These are phyloP conservation scores for Nannizziopsis arthrosporioides DNA, from an alignment of 2,329 filamentous ascomycete species.

Conservation along the genomic window DNA sequence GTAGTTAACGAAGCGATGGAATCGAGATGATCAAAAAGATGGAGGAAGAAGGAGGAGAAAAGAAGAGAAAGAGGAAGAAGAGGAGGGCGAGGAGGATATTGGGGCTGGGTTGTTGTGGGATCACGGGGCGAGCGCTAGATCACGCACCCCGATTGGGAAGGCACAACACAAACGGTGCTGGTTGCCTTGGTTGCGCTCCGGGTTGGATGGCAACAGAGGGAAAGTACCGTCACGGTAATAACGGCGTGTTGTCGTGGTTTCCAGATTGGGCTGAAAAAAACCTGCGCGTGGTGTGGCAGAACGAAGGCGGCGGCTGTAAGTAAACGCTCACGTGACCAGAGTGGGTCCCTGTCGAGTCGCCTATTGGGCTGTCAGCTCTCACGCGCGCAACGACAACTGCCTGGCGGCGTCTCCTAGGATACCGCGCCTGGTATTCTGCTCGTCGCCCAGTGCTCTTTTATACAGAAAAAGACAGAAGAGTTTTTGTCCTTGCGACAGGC, in stretches of 20 bases:
- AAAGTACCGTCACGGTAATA: neutral
- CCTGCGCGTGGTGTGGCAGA: neutral
- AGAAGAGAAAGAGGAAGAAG: neutral
- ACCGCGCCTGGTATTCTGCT: neutral
- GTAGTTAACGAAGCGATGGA: neutral
- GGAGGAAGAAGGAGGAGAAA: constrained; percentile 2
- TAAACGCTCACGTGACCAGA: neutral
- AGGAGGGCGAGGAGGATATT: neutral
- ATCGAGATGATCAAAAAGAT: constrained; percentile 1
- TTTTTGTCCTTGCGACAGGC: too few species aligned
- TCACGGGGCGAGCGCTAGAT: neutral
- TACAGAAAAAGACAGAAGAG: too few species aligned
- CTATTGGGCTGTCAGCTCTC: too few species aligned
- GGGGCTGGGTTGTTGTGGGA: neutral
- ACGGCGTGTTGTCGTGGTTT: neutral
- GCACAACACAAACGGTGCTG: neutral
- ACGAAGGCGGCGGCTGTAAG: neutral
- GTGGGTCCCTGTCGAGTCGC: too few species aligned
- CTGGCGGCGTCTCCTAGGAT: neutral
- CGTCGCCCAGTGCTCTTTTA: neutral
- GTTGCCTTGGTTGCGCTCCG: too few species aligned
- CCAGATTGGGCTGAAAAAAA: neutral
- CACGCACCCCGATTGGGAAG: neutral
- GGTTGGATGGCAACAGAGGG: neutral
- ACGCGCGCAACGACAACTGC: neutral